Evolutionary conservation across 1,284 basidiomycete genomes (phyloP), one percentile per base, ranked within the genome.

Genomic region (Prillingera fragicola): DNA sequence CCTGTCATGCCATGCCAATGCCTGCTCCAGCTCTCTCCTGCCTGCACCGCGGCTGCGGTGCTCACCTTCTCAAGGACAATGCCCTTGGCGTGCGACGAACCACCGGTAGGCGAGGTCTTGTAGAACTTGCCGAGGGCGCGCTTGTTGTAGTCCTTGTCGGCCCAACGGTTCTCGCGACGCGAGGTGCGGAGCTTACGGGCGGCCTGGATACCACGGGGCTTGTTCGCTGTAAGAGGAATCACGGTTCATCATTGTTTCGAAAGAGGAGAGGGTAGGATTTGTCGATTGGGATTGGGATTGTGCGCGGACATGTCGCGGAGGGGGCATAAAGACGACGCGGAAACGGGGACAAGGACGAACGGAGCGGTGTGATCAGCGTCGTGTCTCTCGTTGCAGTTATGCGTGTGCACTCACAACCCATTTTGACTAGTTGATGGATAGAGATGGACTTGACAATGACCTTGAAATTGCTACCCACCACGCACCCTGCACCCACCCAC

Each of bases 141-240:
- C 79, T 98, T 99, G 83, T 98, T 99, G 81, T 96, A 99, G 50
- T 84, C 79, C 75, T 94, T 94, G 78, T 99, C 95, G 77, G 95
- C 91, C 95, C 95, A 99, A 75, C 92, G 87, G 82, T 96, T 96
- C 76, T 86, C 85, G 62, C 91, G 83, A 68, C 95, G 86, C 76
- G 84, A 81, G 69, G 81, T 91, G 71, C 91, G 85, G 71, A 98
- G 88, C 80, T 97, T 97, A 76, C 95, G 87, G 70, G 92, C 95
- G 71, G 95, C 94, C 80, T 96, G 89, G 71, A 98, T 84, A 79
- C 94, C 94, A 80, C 92, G 86, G 74, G 94, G 94, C 87, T 97
- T 92, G 81, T 90, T 90, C 72, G 88, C 71, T 71, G 57, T 38
- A 14, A n/a, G 35, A n/a, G n/a, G n/a, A n/a, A n/a, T n/a, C n/a